Base-by-base conservation (phyloP, 371 early-diverging fungal genomes). In the Thermomucor indicae-seudaticae region DNA sequence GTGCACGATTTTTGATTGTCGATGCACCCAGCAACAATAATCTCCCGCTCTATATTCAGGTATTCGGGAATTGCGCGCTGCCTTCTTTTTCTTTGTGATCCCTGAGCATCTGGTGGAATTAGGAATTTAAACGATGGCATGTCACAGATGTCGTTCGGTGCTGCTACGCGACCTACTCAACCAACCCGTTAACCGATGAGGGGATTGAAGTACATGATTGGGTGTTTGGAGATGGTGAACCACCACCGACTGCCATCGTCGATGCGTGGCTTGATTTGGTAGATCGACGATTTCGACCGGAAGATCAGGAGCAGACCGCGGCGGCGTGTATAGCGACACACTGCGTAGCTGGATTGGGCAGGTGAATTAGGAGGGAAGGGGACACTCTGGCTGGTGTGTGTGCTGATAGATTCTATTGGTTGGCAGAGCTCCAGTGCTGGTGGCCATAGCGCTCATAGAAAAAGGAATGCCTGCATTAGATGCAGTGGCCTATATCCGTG, bases 161-260 rank as follows among this genome's bases (percentile, higher is more conserved):
- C 25, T 92, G 95, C 71, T 90, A 95, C 59, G 91, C 95, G 16
- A 93, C 95, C 7, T 96, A 96, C 61, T 70, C 83, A 23, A 75
- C 73, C 38, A 82, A 76, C 20, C 76, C 76, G 3, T 64, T 92
- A 20, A 77, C 74, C 49, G 75, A 64, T 35, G 69, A 81, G 17
- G 78, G 79, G 7, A 91, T 96, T 49, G 62, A 76, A 37, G 90
- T 94, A 2, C 91, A 91, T 51, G 90, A 92, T 57, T 86, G 84
- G 88, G 82, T 87, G 0, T 93, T 91, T 75, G 81, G 84, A 19
- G 95, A 92, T 61, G 95, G 92, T 51, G 89, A 84, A 49, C 83
- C 88, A 62, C 94, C 94, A 25, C 91, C 93, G 6, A 53, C 70
- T 17, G 54, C 51, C 30, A 84, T 92, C 41, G 81, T 93, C 29